Base-by-base conservation (phyloP, 2,329 filamentous ascomycete species). In the Coleophoma crateriformis region DNA sequence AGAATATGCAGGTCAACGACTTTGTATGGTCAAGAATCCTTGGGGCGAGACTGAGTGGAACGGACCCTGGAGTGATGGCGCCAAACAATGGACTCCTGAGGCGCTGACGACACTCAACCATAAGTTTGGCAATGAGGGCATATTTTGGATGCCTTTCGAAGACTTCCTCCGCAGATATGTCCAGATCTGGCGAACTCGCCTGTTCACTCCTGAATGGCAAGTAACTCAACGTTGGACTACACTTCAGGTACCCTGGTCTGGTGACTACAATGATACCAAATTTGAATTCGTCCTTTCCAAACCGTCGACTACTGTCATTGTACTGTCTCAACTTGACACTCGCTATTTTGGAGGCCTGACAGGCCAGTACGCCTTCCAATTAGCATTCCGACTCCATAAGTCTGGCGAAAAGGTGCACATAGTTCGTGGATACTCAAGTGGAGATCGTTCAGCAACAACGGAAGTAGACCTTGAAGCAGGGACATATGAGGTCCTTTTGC, bases 1-100 rank as follows among this genome's bases (percentile, higher is more conserved):
- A 13, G 67, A 71, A 54, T 62, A 76, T 22, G 70, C 62, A 14
- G 77, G 76, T 0, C 65, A 78, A 59, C 71, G 78, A 3, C 69
- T 82, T 2, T 71, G 82, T 4, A 75, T 77, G 58, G 33, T 58
- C 4, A 58, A 50, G 46, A 82, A 82, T 52, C 78, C 79, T 0
- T 82, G 78, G 79, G 79, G 79, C 2, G 69, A 75, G n/a, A 78
- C 78, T 54, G 65, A 78, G 33, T 82, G 79, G 79, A 75, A 77
- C 46, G 79, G 79, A 1, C 61, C 78, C 0, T 82, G 67, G 61
- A 73, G 68, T 17, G 78, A 82, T 50, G 78, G 78, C 0, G 79
- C 75, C n/a, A 78, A 78, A 58, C 78, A 82, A 57, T 82, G 79
- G 79, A 82, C 78, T 1, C 66, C 71, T 1, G 76, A 80, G 13